These are phyloP conservation scores for Solanum sejunctum DNA, from an alignment of 257 asterid genomes.

Conservation along the genomic window DNA sequence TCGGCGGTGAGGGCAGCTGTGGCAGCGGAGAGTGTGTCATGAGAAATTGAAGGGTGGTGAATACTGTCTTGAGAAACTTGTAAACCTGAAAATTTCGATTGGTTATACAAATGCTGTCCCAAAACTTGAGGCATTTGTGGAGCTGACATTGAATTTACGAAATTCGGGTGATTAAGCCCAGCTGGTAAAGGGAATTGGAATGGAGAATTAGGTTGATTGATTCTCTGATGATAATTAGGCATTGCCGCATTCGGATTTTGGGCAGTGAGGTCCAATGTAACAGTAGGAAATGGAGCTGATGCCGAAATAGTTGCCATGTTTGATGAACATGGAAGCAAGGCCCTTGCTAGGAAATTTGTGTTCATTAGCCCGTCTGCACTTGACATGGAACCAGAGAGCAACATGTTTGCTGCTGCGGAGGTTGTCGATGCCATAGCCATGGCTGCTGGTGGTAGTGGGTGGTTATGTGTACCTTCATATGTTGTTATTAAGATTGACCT, in stretches of 20 bases:
- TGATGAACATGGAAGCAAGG: slow-evolving; percentile 62
- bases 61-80: slow-evolving; percentile 30
- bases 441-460: slow-evolving; percentile 94
- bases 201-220: slow-evolving; percentile 13
- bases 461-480: slow-evolving; percentile 88
- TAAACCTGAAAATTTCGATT: slow-evolving; percentile 76
- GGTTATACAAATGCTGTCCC: slow-evolving; percentile 48
- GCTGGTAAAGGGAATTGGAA: slow-evolving; percentile 44
- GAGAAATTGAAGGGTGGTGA: slow-evolving; percentile 16
- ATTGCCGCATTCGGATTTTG: slow-evolving; percentile 35
- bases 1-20: slow-evolving; percentile 78
- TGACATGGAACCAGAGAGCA: slow-evolving; percentile 82
- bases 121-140: slow-evolving; percentile 34
- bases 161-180: slow-evolving; percentile 10
- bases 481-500: slow-evolving; percentile 62
- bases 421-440: slow-evolving; percentile 98
- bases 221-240: slow-evolving; percentile 25
- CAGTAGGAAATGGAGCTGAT: slow-evolving; percentile 90
- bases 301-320: slow-evolving; percentile 92
- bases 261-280: slow-evolving; percentile 74
- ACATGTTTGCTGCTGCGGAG: slow-evolving; percentile 87
- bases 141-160: slow-evolving; percentile 4
- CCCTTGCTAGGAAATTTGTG: slow-evolving; percentile 55
- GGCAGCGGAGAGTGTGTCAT: slow-evolving; percentile 63
- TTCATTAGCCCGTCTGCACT: slow-evolving; percentile 81